Evolutionary conservation across 2,329 filamentous ascomycete genomes (phyloP).

Genomic region (Beauveria medogensis): DNA sequence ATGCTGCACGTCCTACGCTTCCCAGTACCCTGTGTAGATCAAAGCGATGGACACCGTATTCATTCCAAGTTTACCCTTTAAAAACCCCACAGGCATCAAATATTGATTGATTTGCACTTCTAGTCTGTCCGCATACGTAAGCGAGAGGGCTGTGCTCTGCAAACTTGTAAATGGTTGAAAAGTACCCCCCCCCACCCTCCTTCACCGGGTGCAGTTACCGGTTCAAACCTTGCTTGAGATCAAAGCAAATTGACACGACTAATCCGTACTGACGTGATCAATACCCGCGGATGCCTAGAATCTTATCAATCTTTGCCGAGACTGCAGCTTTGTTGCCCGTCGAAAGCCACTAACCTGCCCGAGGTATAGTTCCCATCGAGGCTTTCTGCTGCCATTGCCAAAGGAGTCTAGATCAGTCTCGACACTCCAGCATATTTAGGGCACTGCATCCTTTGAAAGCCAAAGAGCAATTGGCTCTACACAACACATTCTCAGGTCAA

Average conservation of each 20-base stretch:
- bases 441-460: background rate
- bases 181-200: background rate
- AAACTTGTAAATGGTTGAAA: background rate
- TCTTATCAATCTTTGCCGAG: background rate
- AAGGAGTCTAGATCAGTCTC: background rate
- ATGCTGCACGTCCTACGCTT: background rate
- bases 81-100: no score
- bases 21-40: background rate
- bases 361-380: background rate
- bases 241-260: background rate
- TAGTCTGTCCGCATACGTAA: background rate
- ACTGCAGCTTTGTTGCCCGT: background rate
- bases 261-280: background rate
- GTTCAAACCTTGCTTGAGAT: background rate
- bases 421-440: background rate
- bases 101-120: no score
- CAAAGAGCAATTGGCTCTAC: background rate
- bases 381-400: background rate
- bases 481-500: no score
- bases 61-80: no score
- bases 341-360: background rate
- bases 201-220: constrained; percentile 6
- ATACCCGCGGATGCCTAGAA: background rate
- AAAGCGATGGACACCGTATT: background rate
- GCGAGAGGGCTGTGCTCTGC: background rate